Percentiles rank a stretch among this genome's conserved stretches.
phyloP scores from a whole-genome alignment of 345 rosid species.

The Eucalyptus regnans region DNA sequence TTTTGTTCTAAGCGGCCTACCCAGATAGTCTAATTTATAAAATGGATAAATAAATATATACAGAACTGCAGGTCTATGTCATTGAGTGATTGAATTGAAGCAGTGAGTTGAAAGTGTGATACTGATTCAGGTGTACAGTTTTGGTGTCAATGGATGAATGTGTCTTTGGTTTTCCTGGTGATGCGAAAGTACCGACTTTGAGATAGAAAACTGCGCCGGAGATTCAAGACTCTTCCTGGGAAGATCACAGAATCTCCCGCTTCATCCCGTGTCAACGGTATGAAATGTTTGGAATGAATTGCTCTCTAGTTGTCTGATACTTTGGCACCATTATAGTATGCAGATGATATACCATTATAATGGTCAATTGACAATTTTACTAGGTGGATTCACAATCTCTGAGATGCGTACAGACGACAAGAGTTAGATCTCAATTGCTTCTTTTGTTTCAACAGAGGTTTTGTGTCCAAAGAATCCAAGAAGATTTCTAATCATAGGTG shows the following conservation, averaged over 20 bases:
- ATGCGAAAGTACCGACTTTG: conserved; percentile 13
- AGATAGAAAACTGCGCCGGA: conserved; percentile 5
- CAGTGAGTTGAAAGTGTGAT: neutral
- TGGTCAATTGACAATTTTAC: neutral
- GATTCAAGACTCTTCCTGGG: conserved; percentile 17
- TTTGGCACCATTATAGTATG: neutral
- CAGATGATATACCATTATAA: neutral
- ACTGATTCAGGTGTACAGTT: neutral
- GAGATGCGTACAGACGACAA: neutral
- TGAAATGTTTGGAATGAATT: neutral
- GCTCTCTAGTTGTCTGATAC: neutral
- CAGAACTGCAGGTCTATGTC: neutral
- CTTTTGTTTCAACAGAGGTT: conserved; percentile 1
- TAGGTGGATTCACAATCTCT: neutral
- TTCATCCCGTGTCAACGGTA: neutral
- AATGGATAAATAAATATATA: neutral
- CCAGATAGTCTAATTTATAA: neutral
- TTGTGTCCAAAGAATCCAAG: conserved; percentile 17
- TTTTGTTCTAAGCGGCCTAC: neutral
- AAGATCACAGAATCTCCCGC: neutral
- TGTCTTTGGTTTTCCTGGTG: conserved; percentile 24
- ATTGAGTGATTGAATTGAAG: neutral
- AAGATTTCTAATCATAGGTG: conserved; percentile 10
- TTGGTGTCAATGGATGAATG: conserved; percentile 1
- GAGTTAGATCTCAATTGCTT: neutral